These are phyloP conservation scores for Daldinia childiae DNA, from an alignment of 495 filamentous ascomycete genomes.

Conservation along the genomic window DNA sequence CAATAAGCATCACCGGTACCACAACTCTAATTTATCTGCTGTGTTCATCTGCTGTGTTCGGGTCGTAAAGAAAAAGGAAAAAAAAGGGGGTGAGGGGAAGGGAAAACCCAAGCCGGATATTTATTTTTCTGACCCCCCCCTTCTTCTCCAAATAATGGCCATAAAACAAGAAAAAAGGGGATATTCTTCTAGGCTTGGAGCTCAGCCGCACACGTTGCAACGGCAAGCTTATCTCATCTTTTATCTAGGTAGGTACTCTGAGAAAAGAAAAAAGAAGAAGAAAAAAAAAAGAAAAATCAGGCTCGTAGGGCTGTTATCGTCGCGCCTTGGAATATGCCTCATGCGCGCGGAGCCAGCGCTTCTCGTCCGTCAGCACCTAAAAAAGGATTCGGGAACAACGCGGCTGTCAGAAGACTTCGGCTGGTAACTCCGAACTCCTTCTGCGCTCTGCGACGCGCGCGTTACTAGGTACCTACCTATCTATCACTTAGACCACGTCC, in stretches of 20 bases:
- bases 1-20: constrained; percentile 24
- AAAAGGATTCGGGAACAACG: constrained; percentile 16
- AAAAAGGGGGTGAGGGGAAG: not conserved
- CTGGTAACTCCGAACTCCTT: constrained; percentile 29
- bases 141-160: not conserved
- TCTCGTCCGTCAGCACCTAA: constrained; percentile 25
- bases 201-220: constrained; percentile 33
- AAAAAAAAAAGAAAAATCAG: not conserved
- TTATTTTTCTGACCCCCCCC: not conserved
- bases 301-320: constrained; percentile 23
- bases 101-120: not conserved
- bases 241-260: no score
- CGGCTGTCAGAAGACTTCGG: constrained; percentile 11
- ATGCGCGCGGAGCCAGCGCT: constrained; percentile 21
- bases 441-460: not conserved
- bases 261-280: no score
- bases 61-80: not conserved
- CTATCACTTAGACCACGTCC: not conserved
- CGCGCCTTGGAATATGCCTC: constrained; percentile 35
- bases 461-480: no score
- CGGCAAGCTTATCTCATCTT: constrained; percentile 10
- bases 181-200: constrained; percentile 5
- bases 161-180: constrained; percentile 1
- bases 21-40: constrained; percentile 1
- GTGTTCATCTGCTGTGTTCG: constrained; percentile 13